Base-by-base conservation (phyloP, 192 early-diverging fungal species). In the Haplosporangium gracile region DNA sequence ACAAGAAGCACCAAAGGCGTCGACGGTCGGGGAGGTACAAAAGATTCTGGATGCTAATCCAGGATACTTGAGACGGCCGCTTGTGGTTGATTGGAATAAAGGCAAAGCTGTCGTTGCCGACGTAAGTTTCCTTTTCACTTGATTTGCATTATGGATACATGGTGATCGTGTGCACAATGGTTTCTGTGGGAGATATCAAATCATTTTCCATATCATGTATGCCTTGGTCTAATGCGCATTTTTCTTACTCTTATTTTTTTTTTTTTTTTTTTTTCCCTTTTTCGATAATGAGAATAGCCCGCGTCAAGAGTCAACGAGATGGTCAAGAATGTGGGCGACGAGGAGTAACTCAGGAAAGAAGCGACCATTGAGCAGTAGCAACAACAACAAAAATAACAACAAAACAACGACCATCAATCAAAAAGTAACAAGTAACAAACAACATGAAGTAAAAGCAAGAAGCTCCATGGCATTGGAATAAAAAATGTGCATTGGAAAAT, bases 31-130 rank as follows among this genome's bases (percentile, higher is more conserved):
- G 9, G 84, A 86, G 34, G 84, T 81, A 1, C 84, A 86, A 81
- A 80, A 81, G 68, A 86, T 86, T 26, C 32, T 86, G 75, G 84
- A 86, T 40, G 70, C 78, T 0, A 86, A 86, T 29, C 84, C 84
- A 24, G 75, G 75, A 0, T 86, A 81, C 29, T 47, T 86, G 79
- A 72, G 32, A 18, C 81, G 74, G 45, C 84, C 84, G 2, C 36
- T 86, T 22, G 53, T 86, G 22, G 84, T 81, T 36, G 79, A 81
- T 43, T 86, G 84, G 84, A 86, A 86, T 57, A 81, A 86, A 42
- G 79, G 79, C 79, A 86, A 80, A 36, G 83, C 83, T 34, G 63
- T 85, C n/a, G 55, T 85, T 2, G 79, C 72, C 38, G 65, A 68
- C 2, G 70, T 74, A 72, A n/a, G 57, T 72, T 26, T 60, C 11